Evolutionary conservation across 345 rosid species (phyloP).

Genomic region (Boechera retrofracta): DNA sequence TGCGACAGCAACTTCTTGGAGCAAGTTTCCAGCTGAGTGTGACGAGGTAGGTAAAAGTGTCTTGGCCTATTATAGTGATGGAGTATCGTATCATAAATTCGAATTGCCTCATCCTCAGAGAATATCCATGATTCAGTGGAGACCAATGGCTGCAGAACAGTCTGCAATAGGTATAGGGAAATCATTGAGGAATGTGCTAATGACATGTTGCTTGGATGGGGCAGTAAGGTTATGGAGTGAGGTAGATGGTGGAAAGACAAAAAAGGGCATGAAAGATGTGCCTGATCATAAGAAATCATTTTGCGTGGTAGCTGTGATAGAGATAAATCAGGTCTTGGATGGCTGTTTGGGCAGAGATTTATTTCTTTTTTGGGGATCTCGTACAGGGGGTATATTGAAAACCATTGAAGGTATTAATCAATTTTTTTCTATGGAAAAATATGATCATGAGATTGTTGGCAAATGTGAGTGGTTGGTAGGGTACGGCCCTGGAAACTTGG

Average conservation of each 20-base stretch:
- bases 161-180: conserved; percentile 44
- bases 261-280: conserved; percentile 58
- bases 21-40: conserved; percentile 45
- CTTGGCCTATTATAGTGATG: conserved; percentile 54
- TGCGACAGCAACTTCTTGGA: conserved; percentile 62
- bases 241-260: conserved; percentile 64
- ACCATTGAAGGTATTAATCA: conserved; percentile 53
- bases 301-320: conserved; percentile 79
- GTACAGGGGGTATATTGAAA: conserved; percentile 56
- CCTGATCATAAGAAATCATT: conserved; percentile 54
- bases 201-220: conserved; percentile 93
- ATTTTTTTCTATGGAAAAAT: conserved; percentile 44
- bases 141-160: conserved; percentile 59
- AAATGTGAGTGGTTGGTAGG: conserved; percentile 90
- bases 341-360: conserved; percentile 63
- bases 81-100: conserved; percentile 50
- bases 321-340: conserved; percentile 64
- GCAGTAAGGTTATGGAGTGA: conserved; percentile 87
- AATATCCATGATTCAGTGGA: conserved; percentile 83
- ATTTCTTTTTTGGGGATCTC: conserved; percentile 70
- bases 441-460: conserved; percentile 55
- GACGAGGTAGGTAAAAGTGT: conserved; percentile 55
- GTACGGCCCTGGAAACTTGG: conserved; percentile 68
- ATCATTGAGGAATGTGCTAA: conserved; percentile 57
- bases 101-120: conserved; percentile 77